Evolutionary conservation across 139 green algal species (phyloP).

Genomic region (Coccomyxa sp.): DNA sequence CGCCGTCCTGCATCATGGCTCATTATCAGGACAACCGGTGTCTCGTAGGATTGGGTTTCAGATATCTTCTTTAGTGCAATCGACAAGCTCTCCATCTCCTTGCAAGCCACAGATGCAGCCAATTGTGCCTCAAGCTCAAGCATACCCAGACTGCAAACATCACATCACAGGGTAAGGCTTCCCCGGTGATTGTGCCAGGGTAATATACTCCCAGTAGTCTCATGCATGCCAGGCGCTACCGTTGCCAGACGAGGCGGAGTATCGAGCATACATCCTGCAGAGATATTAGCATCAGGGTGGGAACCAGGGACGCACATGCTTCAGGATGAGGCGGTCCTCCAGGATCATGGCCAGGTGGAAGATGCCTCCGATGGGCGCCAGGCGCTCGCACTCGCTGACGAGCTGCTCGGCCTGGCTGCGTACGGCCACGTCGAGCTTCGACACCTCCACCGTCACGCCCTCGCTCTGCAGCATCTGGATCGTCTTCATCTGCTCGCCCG

Average conservation of each 20-base stretch:
- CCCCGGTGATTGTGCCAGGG: background rate
- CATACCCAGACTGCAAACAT: no score
- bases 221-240: no score
- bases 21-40: no score
- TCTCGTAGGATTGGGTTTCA: no score
- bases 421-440: background rate
- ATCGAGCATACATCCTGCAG: no score
- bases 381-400: background rate
- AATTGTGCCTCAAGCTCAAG: no score
- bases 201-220: no score
- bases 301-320: background rate
- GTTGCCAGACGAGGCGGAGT: no score
- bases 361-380: background rate
- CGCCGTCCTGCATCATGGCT: conserved; percentile 2
- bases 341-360: conserved; percentile 11
- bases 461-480: background rate
- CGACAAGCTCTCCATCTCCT: no score
- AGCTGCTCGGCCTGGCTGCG: background rate
- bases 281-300: no score
- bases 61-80: no score
- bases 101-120: no score
- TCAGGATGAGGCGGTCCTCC: background rate
- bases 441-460: background rate
- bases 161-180: background rate
- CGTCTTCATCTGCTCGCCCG: conserved; percentile 4